Conservation (phyloP, 495 filamentous ascomycete species). For the Aspergillus olivimuriae region DNA sequence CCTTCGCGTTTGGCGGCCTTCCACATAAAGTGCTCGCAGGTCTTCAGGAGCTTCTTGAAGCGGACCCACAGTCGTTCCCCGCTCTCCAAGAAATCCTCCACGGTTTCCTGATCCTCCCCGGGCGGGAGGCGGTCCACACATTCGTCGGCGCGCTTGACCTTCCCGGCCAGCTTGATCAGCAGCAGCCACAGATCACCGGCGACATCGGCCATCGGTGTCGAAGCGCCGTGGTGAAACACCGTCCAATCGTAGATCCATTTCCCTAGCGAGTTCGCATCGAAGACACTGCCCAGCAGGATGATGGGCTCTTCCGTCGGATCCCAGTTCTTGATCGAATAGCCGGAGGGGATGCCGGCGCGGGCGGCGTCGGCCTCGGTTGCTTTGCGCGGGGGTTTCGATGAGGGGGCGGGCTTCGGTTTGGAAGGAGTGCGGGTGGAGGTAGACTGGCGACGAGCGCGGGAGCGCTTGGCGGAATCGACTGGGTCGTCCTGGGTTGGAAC, state of each 20-base stretch:
- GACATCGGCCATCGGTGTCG: slow-evolving; percentile 82
- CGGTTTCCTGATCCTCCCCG: slow-evolving; percentile 66
- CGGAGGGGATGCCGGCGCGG: slow-evolving; percentile 74
- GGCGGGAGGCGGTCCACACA: slow-evolving; percentile 66
- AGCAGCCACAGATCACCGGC: slow-evolving; percentile 94
- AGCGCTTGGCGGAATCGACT: slow-evolving; percentile 37
- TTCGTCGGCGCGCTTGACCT: slow-evolving; percentile 88
- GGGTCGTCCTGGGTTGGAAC: slow-evolving; percentile 40
- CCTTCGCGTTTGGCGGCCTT: slow-evolving; percentile 62
- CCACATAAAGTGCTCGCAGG: slow-evolving; percentile 92
- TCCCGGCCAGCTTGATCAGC: slow-evolving; percentile 91
- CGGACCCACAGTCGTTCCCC: slow-evolving; percentile 83
- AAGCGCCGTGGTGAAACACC: slow-evolving; percentile 80
- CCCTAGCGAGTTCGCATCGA: slow-evolving; percentile 93
- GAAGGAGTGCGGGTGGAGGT: slow-evolving; percentile 39
- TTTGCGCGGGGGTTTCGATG: slow-evolving; percentile 49
- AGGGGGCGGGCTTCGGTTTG: slow-evolving; percentile 38
- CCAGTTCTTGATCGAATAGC: slow-evolving; percentile 98
- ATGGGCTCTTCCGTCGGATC: slow-evolving; percentile 91
- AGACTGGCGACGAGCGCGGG: slow-evolving; percentile 43
- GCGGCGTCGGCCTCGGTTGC: slow-evolving; percentile 84
- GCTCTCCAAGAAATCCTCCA: slow-evolving; percentile 87
- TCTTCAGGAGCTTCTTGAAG: slow-evolving; percentile 80
- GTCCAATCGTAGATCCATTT: slow-evolving; percentile 99
- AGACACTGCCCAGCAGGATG: slow-evolving; percentile 89